Conservation (phyloP, 257 asterid genomes). For the Solanum virginianum region DNA sequence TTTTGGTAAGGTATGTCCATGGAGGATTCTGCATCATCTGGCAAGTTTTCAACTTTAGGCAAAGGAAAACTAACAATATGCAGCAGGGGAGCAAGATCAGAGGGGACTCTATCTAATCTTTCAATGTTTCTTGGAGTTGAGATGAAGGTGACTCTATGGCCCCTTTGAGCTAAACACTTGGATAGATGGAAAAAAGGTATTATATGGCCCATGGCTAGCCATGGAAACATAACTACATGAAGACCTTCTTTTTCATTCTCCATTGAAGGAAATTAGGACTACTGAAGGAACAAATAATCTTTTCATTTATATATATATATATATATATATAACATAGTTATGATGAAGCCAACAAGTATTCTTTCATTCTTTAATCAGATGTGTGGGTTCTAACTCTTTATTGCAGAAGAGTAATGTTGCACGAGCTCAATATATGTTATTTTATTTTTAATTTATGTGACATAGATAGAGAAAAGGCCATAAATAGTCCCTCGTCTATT, state of each 20-base stretch:
- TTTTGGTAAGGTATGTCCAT: conserved; percentile 67
- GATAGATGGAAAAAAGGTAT: conserved; percentile 58
- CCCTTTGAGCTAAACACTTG: conserved; percentile 43
- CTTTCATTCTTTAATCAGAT: too few species aligned
- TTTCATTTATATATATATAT: background rate
- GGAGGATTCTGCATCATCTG: conserved; percentile 64
- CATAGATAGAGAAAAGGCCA: too few species aligned
- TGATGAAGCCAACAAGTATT: background rate
- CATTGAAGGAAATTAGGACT: conserved; percentile 16
- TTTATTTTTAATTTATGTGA: too few species aligned
- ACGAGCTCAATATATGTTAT: too few species aligned
- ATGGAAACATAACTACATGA: conserved; percentile 82
- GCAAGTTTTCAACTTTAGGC: conserved; percentile 39
- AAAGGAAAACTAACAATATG: conserved; percentile 31
- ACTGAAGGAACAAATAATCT: background rate
- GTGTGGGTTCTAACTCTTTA: too few species aligned
- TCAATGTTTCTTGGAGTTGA: conserved; percentile 72
- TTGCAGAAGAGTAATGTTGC: too few species aligned
- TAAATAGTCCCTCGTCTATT: too few species aligned
- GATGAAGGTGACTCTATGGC: conserved; percentile 62
- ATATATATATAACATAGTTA: background rate
- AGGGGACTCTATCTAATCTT: conserved; percentile 41
- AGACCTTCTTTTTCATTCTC: conserved; percentile 25
- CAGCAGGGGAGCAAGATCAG: conserved; percentile 31
- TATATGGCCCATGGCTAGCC: conserved; percentile 89